Percentiles rank a stretch among this genome's conserved stretches.
Evolutionary conservation across 805 yeast genomes (phyloP).

Genomic region (Ogataea ganodermae): DNA sequence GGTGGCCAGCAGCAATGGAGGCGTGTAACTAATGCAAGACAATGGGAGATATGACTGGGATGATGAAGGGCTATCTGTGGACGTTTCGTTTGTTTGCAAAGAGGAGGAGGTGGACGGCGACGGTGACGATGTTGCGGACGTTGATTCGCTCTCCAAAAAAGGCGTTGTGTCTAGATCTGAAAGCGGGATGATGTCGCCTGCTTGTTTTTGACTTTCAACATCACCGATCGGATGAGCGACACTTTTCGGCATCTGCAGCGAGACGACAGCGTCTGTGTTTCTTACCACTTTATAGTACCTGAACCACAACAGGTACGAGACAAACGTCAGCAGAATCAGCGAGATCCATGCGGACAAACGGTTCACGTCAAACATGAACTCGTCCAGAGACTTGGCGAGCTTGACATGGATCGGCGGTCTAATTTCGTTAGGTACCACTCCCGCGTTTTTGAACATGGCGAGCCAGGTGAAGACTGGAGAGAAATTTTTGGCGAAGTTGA

Average conservation of each 20-base stretch:
- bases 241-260: neutral
- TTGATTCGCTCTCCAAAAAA: constrained; percentile 5
- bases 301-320: constrained; percentile 25
- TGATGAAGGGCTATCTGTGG: neutral
- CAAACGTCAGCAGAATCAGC: constrained; percentile 11
- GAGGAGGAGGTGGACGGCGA: constrained; percentile 4
- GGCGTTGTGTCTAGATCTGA: constrained; percentile 5
- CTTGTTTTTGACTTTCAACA: constrained; percentile 10
- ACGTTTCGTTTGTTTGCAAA: neutral
- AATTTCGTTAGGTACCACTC: constrained; percentile 51
- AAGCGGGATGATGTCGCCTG: constrained; percentile 7
- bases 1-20: constrained; percentile 43
- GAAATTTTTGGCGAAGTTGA: constrained; percentile 53
- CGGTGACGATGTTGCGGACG: constrained; percentile 7
- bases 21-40: constrained; percentile 32
- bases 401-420: constrained; percentile 57
- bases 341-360: constrained; percentile 27
- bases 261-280: neutral
- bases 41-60: constrained; percentile 22
- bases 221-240: constrained; percentile 6
- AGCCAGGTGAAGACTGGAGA: constrained; percentile 58
- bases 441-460: constrained; percentile 58
- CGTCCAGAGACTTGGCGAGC: constrained; percentile 46
- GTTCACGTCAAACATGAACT: constrained; percentile 36
- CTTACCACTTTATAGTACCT: constrained; percentile 16